These are phyloP conservation scores for Phytopythium kandeliae DNA, from an alignment of 352 stramenopile genomes.

Conservation along the genomic window DNA sequence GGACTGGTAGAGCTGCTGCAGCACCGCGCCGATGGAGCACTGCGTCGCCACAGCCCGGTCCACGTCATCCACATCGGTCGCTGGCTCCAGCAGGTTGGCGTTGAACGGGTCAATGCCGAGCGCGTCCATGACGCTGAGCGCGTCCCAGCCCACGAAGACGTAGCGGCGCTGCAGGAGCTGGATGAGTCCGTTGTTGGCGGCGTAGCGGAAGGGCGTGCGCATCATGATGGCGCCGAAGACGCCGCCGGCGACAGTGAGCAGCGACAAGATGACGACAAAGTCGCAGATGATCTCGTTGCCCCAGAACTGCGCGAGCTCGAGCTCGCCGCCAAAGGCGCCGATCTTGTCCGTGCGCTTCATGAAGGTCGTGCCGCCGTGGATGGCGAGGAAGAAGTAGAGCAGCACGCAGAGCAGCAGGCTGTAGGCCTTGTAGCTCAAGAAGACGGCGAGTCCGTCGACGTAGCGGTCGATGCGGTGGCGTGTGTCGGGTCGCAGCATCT, in stretches of 20 bases:
- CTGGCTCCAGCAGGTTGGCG: not conserved
- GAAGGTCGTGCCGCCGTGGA: constrained; percentile 21
- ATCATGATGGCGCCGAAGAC: constrained; percentile 10
- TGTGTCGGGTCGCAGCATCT: no score
- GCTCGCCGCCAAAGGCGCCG: constrained; percentile 20
- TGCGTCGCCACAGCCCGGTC: constrained; percentile 15
- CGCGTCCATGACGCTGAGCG: constrained; percentile 13
- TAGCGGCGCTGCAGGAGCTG: constrained; percentile 18
- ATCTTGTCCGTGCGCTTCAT: constrained; percentile 18
- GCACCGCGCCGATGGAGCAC: constrained; percentile 17
- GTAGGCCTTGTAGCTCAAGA: constrained; percentile 50
- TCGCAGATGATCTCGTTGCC: constrained; percentile 38
- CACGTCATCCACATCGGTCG: not conserved
- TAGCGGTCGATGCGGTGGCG: constrained; percentile 32
- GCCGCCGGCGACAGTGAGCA: constrained; percentile 2
- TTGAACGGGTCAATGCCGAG: constrained; percentile 22
- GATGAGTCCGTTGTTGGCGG: constrained; percentile 15
- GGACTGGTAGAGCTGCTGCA: constrained; percentile 19
- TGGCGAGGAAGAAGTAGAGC: constrained; percentile 16
- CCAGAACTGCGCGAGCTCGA: constrained; percentile 28
- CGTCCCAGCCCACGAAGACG: constrained; percentile 13
- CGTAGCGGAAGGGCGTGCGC: constrained; percentile 17
- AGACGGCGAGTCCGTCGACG: constrained; percentile 18
- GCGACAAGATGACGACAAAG: constrained; percentile 18
- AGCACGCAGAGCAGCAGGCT: constrained; percentile 22